phyloP scores from a whole-genome alignment of 208 protist species.

The Leishmania gerbilli region DNA sequence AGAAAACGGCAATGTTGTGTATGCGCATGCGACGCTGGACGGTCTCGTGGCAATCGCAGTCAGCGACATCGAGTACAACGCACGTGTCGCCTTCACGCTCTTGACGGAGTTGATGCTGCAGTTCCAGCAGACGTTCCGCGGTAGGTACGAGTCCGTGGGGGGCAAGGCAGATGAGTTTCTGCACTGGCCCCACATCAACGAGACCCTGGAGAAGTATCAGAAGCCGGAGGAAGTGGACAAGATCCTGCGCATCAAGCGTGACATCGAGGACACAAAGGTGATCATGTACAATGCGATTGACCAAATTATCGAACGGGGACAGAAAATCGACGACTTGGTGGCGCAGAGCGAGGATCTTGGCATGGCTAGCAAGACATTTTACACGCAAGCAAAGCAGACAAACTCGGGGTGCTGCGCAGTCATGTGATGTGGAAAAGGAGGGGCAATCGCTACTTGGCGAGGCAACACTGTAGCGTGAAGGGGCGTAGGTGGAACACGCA shows the following conservation, averaged over 20 bases:
- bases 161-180: slow-evolving; percentile 77
- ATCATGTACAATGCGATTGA: slow-evolving; percentile 94
- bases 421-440: slow-evolving; percentile 44
- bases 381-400: slow-evolving; percentile 88
- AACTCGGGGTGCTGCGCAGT: slow-evolving; percentile 87
- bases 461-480: neutral
- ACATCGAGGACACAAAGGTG: slow-evolving; percentile 92
- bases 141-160: slow-evolving; percentile 71
- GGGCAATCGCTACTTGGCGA: neutral
- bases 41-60: slow-evolving; percentile 82
- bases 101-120: slow-evolving; percentile 67
- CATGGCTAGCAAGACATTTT: slow-evolving; percentile 90
- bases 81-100: slow-evolving; percentile 86
- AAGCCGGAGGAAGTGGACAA: slow-evolving; percentile 91
- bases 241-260: slow-evolving; percentile 85
- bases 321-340: slow-evolving; percentile 93
- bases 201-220: slow-evolving; percentile 85
- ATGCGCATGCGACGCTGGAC: slow-evolving; percentile 66
- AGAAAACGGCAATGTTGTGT: slow-evolving; percentile 83
- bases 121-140: slow-evolving; percentile 86
- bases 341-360: slow-evolving; percentile 81
- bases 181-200: slow-evolving; percentile 71
- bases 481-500: neutral
- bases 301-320: slow-evolving; percentile 84
- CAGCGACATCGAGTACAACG: slow-evolving; percentile 87